phyloP scores from a whole-genome alignment of 805 yeast species.

The Wickerhamomyces alni region DNA sequence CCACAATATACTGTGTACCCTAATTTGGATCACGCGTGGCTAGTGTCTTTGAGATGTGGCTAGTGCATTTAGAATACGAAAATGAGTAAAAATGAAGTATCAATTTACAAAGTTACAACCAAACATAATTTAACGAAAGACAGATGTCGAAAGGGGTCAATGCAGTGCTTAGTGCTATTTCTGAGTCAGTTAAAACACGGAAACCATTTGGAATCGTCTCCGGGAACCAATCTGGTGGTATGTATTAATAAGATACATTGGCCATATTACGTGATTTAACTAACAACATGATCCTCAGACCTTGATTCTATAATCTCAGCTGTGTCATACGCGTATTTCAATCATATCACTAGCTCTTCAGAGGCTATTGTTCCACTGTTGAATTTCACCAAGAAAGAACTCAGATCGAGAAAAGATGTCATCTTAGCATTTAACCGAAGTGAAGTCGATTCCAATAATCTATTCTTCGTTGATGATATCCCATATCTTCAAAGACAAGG shows the following conservation, averaged over 20 bases:
- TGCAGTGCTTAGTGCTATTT: conserved; percentile 1
- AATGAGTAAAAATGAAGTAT: too few species aligned
- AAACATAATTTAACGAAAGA: not conserved
- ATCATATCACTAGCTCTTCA: conserved; percentile 26
- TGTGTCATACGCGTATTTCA: conserved; percentile 61
- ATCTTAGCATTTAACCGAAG: conserved; percentile 42
- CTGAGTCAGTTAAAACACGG: not conserved
- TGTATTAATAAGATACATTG: not conserved
- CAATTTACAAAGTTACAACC: not conserved
- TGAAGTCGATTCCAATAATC: conserved; percentile 38
- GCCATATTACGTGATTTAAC: not conserved
- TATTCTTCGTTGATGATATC: conserved; percentile 69
- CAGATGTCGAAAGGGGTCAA: conserved; percentile 2
- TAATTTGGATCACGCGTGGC: not conserved
- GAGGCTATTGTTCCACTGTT: conserved; percentile 58
- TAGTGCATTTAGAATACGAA: too few species aligned
- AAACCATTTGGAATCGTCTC: conserved; percentile 38
- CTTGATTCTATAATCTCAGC: conserved; percentile 84
- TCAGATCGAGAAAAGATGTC: conserved; percentile 68
- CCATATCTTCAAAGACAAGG: conserved; percentile 12
- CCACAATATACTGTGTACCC: too few species aligned
- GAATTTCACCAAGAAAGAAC: conserved; percentile 63
- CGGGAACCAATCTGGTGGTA: conserved; percentile 79
- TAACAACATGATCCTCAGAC: conserved; percentile 29
- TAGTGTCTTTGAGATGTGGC: not conserved